These are phyloP conservation scores for Phytophthora multivora DNA, from an alignment of 352 stramenopile genomes.

Conservation along the genomic window DNA sequence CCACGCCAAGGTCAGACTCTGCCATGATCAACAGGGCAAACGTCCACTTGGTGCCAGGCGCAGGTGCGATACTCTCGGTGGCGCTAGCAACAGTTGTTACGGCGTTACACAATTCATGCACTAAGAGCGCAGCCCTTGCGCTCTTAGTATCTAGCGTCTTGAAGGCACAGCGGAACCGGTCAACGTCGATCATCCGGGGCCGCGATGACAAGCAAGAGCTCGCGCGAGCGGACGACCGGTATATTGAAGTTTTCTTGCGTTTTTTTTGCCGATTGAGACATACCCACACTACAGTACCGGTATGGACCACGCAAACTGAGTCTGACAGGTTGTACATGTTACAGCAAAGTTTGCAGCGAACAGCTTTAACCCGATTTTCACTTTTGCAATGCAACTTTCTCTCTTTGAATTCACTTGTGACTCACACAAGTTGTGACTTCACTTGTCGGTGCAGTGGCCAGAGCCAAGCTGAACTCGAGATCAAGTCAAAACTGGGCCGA, in stretches of 20 bases:
- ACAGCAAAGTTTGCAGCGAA: neutral
- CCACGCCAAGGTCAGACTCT: neutral
- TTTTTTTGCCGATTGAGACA: slow-evolving; percentile 18
- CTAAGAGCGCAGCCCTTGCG: neutral
- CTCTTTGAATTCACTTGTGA: no score
- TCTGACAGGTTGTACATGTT: no score
- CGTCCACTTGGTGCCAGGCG: neutral
- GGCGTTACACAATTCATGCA: neutral
- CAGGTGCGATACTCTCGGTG: slow-evolving; percentile 3
- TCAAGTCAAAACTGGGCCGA: slow-evolving; percentile 12
- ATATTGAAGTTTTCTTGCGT: slow-evolving; percentile 28
- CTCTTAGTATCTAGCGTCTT: neutral
- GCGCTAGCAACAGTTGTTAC: neutral
- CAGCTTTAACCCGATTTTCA: neutral
- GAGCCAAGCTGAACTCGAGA: slow-evolving; percentile 2
- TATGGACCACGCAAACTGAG: neutral
- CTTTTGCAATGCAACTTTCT: neutral
- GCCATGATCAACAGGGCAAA: neutral
- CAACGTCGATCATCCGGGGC: slow-evolving; percentile 1
- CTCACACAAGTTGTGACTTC: no score
- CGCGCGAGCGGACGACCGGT: slow-evolving; percentile 9
- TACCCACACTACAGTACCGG: neutral
- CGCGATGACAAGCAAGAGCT: slow-evolving; percentile 1
- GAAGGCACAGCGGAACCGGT: neutral
- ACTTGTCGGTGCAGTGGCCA: neutral